These are phyloP conservation scores for Fraxinus latifolia DNA, from an alignment of 305 asterid species.

Conservation along the genomic window DNA sequence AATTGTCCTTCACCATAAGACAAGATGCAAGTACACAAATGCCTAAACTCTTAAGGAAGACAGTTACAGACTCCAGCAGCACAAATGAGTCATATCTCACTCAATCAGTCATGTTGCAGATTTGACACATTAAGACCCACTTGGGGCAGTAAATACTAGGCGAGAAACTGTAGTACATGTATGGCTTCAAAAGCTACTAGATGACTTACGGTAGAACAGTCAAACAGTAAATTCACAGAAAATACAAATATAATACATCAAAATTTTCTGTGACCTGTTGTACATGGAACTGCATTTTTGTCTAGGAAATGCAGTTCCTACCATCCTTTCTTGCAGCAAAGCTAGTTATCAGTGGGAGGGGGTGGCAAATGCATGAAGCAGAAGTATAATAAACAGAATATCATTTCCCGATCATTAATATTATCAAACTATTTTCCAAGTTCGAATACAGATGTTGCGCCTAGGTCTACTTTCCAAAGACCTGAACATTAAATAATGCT, in stretches of 20 bases:
- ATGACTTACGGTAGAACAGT: not conserved
- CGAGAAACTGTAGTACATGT: not conserved
- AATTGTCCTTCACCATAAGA: not conserved
- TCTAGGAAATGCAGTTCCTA: not conserved
- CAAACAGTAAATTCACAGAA: not conserved
- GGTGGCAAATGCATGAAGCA: not conserved
- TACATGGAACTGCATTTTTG: not conserved
- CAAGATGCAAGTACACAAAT: not conserved
- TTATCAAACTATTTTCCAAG: not conserved
- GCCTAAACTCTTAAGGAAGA: not conserved
- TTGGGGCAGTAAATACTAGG: not conserved
- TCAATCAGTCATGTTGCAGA: not conserved
- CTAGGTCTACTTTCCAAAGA: not conserved
- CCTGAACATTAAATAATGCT: not conserved
- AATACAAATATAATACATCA: not conserved
- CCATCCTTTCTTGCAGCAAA: not conserved
- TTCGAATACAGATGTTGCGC: not conserved
- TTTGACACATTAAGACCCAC: not conserved
- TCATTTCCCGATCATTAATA: not conserved
- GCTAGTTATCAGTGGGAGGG: not conserved
- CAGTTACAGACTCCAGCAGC: not conserved
- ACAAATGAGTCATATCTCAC: not conserved
- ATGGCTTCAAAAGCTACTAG: not conserved
- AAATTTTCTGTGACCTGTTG: not conserved
- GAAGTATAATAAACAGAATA: not conserved